Base-by-base conservation (phyloP, 1,284 basidiomycete genomes). In the Heliocybe sulcata region DNA sequence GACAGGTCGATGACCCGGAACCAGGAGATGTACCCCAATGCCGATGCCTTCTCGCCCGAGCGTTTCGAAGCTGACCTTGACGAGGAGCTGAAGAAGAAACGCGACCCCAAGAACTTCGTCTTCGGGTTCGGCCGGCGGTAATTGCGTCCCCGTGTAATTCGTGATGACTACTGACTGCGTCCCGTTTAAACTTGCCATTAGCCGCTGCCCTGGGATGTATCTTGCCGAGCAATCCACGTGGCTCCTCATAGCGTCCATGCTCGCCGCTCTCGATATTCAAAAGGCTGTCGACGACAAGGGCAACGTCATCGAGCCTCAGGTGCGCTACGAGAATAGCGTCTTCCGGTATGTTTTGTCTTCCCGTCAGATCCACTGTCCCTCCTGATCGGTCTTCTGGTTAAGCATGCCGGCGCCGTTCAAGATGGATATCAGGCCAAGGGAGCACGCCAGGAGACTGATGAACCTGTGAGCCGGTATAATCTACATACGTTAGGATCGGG, bases 1-100 rank as follows among this genome's bases (percentile, higher is more conserved):
- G 22, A 3, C 27, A 68, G 67, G 67, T 68, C 65, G 35, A 74
- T 76, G 67, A 62, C 70, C 19, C 72, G 72, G 51, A 64, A 76
- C 59, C 65, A 68, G 45, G 58, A 60, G 8, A 48, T 70, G n/a
- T 76, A 70, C 61, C 66, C 70, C 1, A 64, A 73, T 35, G 69
- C 75, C 4, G 63, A 70, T 45, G 58, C 52, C 16, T 75, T 75
- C 64, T 56, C 63, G 35, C 74, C 74, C 0, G 71, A 71, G 29
- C 67, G 74, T 22, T 75, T 60, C 59, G 58, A 67, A 61, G 55
- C 59, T 63, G 45, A 35, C 55, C 59, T 62, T 3, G 65, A 69
- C 56, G 65, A 66, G 52, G 58, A 57, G 51, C 63, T 61, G 0
- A 62, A 59, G 56, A 58, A 60, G 55, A 53, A 56, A 49, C 67